Evolutionary conservation across 192 early-diverging fungal species (phyloP).

Genomic region (Phycomyces nitens): DNA sequence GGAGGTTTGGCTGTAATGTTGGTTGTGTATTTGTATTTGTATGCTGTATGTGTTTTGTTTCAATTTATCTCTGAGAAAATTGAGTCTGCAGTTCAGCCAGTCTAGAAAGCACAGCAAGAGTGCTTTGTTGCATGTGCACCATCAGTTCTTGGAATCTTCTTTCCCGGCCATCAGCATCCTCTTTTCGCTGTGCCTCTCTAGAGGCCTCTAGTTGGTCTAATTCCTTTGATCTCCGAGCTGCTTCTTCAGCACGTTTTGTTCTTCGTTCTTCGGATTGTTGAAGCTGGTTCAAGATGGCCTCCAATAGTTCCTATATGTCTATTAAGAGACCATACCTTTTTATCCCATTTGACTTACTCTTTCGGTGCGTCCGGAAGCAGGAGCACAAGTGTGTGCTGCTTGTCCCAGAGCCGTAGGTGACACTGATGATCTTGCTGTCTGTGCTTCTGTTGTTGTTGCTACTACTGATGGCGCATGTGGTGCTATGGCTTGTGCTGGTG

Average conservation of each 20-base stretch:
- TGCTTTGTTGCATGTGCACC: background rate
- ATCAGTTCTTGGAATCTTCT: background rate
- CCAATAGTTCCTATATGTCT: background rate
- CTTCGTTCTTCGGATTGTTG: background rate
- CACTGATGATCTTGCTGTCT: no score
- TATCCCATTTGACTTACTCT: no score
- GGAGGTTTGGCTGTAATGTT: no score
- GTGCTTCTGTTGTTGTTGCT: no score
- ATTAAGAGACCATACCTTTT: no score
- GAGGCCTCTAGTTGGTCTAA: background rate
- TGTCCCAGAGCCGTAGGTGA: no score
- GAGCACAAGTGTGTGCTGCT: no score
- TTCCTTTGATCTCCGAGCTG: background rate
- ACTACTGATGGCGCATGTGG: no score
- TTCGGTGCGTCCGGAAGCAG: no score
- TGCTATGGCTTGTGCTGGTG: no score
- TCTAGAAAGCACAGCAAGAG: background rate
- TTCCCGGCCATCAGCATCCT: background rate
- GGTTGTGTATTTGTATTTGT: no score
- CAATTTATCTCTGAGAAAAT: background rate
- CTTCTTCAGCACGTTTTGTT: background rate
- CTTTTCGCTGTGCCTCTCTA: background rate
- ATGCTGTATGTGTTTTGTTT: no score
- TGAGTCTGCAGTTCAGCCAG: background rate
- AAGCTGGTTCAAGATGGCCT: background rate